Evolutionary conservation across 1,139 yeast genomes (phyloP), one percentile per base, ranked within the genome.

Genomic region (Dujonia santamariae): DNA sequence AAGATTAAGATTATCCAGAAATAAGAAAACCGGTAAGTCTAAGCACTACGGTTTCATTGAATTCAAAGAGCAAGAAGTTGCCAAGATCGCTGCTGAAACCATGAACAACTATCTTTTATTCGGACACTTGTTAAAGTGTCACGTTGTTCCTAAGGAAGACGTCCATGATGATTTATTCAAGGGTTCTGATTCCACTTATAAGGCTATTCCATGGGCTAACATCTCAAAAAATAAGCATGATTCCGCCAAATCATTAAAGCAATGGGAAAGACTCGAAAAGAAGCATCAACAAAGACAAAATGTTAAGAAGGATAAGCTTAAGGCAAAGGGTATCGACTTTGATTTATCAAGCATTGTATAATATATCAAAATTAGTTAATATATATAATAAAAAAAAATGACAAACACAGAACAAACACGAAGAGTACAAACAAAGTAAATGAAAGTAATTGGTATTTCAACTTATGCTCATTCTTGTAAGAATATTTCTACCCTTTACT

Each of bases 1-100:
- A 35, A 79, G 87, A 47, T 71, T 88, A 38, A 78, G 92, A 47
- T 63, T 92, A 40, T 85, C 96, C 28, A 78, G 97, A 56, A 90
- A 86, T 67, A 88, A 85, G 58, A 85, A 82, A 57, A 81, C 95
- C 3, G 98, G 98, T 31, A 79, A 81, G 42, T 82, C 96, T 15
- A 90, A 88, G 64, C 97, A 90, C 61, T 94, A 81, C 59, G 98
- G 90, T 9, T 92, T 86, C 58, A 67, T 92, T 36, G 97, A 90
- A 61, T 92, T 92, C 52, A 77, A 73, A 33, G 72, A 78, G 40
- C 56, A 61, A 26, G 85, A 80, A 32, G 95, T 85, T 40, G 97
- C 97, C 34, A 74, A 78, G 46, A 72, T 88, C 41, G 98, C 96
- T 2, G 85, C 85, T 42, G 97, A 92, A 48, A 80, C 97, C 34